Conservation (phyloP, 2,329 filamentous ascomycete genomes). For the Curvularia sp. region DNA sequence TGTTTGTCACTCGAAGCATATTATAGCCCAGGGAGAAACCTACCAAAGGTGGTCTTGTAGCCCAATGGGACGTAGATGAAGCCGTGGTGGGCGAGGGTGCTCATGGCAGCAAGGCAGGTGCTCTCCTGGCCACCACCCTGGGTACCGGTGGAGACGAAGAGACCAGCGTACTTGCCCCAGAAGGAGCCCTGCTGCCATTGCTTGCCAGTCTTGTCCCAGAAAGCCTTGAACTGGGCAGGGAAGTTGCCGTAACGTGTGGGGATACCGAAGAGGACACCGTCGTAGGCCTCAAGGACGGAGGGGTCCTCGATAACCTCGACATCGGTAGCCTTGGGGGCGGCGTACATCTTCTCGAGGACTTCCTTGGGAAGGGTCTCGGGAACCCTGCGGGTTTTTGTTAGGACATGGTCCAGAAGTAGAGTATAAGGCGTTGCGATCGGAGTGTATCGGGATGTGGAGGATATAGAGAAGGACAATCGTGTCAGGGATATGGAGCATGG, state of each 20-base stretch:
- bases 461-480: no score
- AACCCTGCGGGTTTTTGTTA: constrained; percentile 59
- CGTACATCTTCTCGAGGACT: constrained; percentile 89
- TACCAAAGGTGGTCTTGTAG: constrained; percentile 78
- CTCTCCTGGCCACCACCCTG: constrained; percentile 89
- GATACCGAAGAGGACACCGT: constrained; percentile 91
- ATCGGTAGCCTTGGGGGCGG: constrained; percentile 74
- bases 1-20: no score
- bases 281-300: constrained; percentile 73
- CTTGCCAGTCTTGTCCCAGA: constrained; percentile 88
- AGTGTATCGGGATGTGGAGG: neutral
- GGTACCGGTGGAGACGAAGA: constrained; percentile 89
- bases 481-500: neutral
- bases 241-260: constrained; percentile 98
- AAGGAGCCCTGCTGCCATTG: constrained; percentile 81
- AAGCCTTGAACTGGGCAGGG: constrained; percentile 91
- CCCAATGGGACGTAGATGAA: constrained; percentile 96
- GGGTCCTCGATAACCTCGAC: constrained; percentile 68
- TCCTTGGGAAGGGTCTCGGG: constrained; percentile 85
- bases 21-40: neutral
- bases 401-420: neutral
- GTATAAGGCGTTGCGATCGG: neutral
- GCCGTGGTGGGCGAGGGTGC: constrained; percentile 89
- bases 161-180: constrained; percentile 86
- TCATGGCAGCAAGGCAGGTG: constrained; percentile 80